Conservation (phyloP, 2,329 filamentous ascomycete species). For the Colletotrichum noveboracense region DNA sequence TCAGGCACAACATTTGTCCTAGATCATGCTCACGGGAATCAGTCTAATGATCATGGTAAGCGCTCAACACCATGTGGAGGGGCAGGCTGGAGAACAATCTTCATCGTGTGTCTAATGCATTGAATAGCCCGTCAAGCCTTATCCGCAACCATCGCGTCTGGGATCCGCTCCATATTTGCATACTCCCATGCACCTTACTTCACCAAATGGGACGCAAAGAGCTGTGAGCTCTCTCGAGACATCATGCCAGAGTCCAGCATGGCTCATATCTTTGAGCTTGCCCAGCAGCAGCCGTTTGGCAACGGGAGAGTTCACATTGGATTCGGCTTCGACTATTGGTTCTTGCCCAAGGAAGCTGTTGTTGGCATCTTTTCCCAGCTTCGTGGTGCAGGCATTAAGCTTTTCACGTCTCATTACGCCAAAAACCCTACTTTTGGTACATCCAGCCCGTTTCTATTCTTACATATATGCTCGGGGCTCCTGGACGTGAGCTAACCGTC, state of each 20-base stretch:
- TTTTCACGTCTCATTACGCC: not conserved
- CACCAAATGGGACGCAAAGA: not conserved
- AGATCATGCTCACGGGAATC: not conserved
- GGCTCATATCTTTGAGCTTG: not conserved
- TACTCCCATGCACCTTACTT: not conserved
- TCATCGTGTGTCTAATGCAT: not conserved
- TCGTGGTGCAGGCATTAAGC: not conserved
- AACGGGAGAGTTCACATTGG: not conserved
- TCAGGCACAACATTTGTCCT: not conserved
- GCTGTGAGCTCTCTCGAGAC: not conserved
- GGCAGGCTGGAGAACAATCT: not conserved
- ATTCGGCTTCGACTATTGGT: not conserved
- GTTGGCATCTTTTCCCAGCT: not conserved
- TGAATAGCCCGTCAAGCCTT: not conserved
- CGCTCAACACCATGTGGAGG: not conserved
- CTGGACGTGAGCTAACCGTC: not conserved
- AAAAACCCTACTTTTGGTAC: not conserved
- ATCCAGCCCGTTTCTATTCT: not conserved
- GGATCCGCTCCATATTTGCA: not conserved
- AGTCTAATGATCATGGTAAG: not conserved
- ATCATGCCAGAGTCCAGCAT: not conserved
- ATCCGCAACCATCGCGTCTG: not conserved
- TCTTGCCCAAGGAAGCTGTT: not conserved
- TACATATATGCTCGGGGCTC: not conserved
- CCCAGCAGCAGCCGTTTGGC: not conserved